These are phyloP conservation scores for Ceraceosorus bombacis DNA, from an alignment of 1,284 basidiomycete genomes.

Conservation along the genomic window DNA sequence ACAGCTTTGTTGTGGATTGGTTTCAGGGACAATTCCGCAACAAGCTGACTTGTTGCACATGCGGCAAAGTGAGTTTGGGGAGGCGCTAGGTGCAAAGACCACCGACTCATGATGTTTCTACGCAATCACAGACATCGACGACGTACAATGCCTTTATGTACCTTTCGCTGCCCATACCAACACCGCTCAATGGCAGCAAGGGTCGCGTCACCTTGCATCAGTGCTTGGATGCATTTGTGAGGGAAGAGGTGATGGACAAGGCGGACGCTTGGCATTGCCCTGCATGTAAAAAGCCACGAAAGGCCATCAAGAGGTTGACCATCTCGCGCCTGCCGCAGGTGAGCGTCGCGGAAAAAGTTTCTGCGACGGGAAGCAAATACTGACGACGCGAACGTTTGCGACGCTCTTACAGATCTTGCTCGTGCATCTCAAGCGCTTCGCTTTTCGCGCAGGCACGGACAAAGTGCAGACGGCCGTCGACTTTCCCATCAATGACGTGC, in stretches of 20 bases:
- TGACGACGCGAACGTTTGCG: constrained; percentile 79
- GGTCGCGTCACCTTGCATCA: constrained; percentile 67
- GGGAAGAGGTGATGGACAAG: constrained; percentile 82
- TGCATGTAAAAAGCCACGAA: constrained; percentile 74
- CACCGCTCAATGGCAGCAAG: constrained; percentile 52
- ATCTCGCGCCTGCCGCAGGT: constrained; percentile 76
- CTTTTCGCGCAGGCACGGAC: constrained; percentile 83
- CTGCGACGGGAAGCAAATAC: constrained; percentile 75
- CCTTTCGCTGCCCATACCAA: constrained; percentile 42
- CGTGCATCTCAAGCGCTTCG: constrained; percentile 94
- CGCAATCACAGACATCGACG: constrained; percentile 69
- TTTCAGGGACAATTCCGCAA: constrained; percentile 45
- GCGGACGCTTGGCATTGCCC: constrained; percentile 88
- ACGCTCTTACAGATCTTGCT: constrained; percentile 78
- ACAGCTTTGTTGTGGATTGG: constrained; percentile 23
- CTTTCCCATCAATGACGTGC: constrained; percentile 65
- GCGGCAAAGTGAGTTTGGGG: constrained; percentile 26
- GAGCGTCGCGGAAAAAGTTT: constrained; percentile 36
- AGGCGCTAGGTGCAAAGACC: background rate
- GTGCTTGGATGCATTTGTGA: constrained; percentile 84
- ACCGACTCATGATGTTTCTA: too few relatives aligned
- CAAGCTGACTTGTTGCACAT: constrained; percentile 43
- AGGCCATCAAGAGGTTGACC: constrained; percentile 76
- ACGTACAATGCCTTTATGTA: constrained; percentile 68
- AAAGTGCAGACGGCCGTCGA: constrained; percentile 55